Conservation (phyloP, 805 yeast genomes). For the Candida pseudoglaebosa region DNA sequence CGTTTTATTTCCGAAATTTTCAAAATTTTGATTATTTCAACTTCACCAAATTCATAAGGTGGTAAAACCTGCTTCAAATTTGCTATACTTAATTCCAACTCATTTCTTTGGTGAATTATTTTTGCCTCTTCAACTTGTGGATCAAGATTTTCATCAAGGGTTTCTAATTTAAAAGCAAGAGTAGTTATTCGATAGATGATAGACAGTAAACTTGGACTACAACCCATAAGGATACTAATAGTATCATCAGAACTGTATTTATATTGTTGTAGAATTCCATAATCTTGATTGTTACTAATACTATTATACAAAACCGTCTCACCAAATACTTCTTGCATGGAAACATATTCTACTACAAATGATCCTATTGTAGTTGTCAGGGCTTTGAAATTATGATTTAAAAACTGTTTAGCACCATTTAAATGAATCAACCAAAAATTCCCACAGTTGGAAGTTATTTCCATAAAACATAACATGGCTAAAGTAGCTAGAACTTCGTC, state of each 20-base stretch:
- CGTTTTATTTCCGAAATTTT: constrained; percentile 36
- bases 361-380: constrained; percentile 27
- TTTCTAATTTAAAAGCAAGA: constrained; percentile 23
- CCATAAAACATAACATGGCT: constrained; percentile 37
- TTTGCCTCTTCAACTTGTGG: constrained; percentile 21
- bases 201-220: constrained; percentile 35
- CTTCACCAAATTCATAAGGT: constrained; percentile 10
- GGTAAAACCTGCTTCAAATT: constrained; percentile 18
- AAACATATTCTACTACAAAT: constrained; percentile 35
- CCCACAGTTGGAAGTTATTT: constrained; percentile 39
- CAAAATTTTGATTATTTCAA: constrained; percentile 16
- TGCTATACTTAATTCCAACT: constrained; percentile 20
- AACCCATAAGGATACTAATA: constrained; percentile 38
- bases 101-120: constrained; percentile 11
- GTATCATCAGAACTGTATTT: constrained; percentile 29
- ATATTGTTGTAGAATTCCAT: constrained; percentile 18
- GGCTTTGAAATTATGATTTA: constrained; percentile 21
- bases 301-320: constrained; percentile 34
- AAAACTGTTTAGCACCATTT: constrained; percentile 33
- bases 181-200: constrained; percentile 33
- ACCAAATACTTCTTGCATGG: constrained; percentile 42
- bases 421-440: constrained; percentile 35
- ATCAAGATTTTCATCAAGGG: constrained; percentile 11
- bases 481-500: constrained; percentile 36
- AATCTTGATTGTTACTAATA: constrained; percentile 24